Evolutionary conservation across 768 basidiomycete genomes (phyloP).

Genomic region (Amyloporia xantha): DNA sequence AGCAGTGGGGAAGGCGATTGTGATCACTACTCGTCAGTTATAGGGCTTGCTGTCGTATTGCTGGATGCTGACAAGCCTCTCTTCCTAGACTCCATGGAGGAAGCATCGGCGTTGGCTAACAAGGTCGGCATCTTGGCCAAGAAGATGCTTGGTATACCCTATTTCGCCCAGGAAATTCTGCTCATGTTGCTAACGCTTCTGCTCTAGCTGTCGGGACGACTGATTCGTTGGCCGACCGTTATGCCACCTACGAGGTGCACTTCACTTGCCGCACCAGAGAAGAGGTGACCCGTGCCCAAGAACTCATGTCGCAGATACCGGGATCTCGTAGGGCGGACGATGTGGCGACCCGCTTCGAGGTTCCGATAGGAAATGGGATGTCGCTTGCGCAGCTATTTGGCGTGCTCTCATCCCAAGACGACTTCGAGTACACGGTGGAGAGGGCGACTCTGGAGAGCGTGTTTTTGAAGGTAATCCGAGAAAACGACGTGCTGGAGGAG

Average conservation of each 20-base stretch:
- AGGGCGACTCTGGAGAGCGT: constrained; percentile 65
- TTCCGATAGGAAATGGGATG: constrained; percentile 43
- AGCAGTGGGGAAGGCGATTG: constrained; percentile 59
- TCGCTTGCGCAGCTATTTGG: constrained; percentile 57
- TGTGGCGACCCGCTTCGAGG: constrained; percentile 71
- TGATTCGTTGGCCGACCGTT: constrained; percentile 53
- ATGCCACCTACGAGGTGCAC: constrained; percentile 73
- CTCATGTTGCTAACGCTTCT: constrained; percentile 1
- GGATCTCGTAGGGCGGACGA: constrained; percentile 64
- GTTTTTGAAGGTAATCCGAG: constrained; percentile 63
- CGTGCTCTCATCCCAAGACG: constrained; percentile 42
- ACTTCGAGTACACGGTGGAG: constrained; percentile 69
- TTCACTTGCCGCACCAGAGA: constrained; percentile 61
- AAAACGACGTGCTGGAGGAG: constrained; percentile 51
- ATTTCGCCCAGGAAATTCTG: neutral
- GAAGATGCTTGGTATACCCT: constrained; percentile 51
- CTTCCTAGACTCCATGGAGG: constrained; percentile 70
- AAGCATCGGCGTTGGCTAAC: constrained; percentile 70
- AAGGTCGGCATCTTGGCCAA: constrained; percentile 74
- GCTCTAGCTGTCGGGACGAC: constrained; percentile 59
- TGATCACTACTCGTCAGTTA: constrained; percentile 63
- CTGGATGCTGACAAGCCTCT: no score
- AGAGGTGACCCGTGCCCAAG: constrained; percentile 49
- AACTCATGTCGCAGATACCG: constrained; percentile 55
- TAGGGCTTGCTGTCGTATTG: neutral